A percentile compares a stretch with the other conserved stretches of the same genome.
Evolutionary conservation across 1,284 basidiomycete species (phyloP).

Genomic region (Sporisorium graminicola): DNA sequence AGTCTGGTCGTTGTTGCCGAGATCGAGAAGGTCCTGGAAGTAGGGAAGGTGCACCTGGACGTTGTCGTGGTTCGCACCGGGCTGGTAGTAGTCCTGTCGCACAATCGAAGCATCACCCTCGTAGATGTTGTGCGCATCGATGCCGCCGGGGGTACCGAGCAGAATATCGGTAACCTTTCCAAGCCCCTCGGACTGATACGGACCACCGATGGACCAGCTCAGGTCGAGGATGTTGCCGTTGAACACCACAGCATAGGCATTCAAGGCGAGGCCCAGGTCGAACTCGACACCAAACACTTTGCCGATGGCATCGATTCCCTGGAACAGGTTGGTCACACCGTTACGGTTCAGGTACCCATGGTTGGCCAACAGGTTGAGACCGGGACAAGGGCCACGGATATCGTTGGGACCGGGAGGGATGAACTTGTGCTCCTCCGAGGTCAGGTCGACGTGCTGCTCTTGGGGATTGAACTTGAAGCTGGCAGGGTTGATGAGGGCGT

Average conservation of each 20-base stretch:
- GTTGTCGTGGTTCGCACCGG: conserved; percentile 53
- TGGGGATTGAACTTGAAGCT: conserved; percentile 52
- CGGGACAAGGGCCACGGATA: conserved; percentile 59
- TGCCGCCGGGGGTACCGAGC: conserved; percentile 46
- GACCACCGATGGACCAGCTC: conserved; percentile 58
- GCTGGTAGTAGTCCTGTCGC: conserved; percentile 56
- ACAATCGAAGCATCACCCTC: conserved; percentile 57
- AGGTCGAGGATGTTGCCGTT: conserved; percentile 59
- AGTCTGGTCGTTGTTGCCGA: conserved; percentile 47
- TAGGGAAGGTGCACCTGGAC: conserved; percentile 42
- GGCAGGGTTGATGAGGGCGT: conserved; percentile 48
- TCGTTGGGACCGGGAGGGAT: conserved; percentile 51
- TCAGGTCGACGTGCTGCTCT: conserved; percentile 49
- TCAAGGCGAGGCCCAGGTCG: conserved; percentile 48
- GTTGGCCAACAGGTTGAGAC: conserved; percentile 56
- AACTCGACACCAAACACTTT: conserved; percentile 50
- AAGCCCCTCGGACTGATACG: conserved; percentile 36
- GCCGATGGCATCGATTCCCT: conserved; percentile 54
- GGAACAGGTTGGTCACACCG: conserved; percentile 48
- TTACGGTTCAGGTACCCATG: conserved; percentile 57
- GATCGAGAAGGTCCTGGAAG: conserved; percentile 58
- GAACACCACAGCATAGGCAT: conserved; percentile 57
- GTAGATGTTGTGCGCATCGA: conserved; percentile 59
- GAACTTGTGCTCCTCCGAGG: conserved; percentile 57
- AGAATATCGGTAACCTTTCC: conserved; percentile 44